phyloP scores from a whole-genome alignment of 495 filamentous ascomycete species.

The Neurospora tetraspora region DNA sequence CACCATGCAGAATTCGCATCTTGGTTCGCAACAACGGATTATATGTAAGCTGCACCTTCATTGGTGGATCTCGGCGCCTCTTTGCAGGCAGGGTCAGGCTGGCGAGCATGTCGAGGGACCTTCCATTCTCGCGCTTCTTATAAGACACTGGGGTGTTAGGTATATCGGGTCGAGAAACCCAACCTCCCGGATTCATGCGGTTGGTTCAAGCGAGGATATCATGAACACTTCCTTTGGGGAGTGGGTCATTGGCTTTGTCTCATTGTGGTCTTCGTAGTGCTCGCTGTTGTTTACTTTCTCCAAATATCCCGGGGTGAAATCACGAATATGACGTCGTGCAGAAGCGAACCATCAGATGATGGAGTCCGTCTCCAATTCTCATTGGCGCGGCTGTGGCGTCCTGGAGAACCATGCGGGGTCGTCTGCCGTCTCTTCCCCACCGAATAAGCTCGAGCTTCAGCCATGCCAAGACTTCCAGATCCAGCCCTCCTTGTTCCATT shows the following conservation, averaged over 20 bases:
- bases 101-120: not conserved
- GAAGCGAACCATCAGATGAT: not conserved
- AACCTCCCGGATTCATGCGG: not conserved
- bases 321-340: conserved; percentile 7
- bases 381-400: conserved; percentile 15
- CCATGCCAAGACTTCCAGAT: not conserved
- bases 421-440: not conserved
- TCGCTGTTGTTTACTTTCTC: not conserved
- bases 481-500: not conserved
- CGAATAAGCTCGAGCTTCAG: conserved; percentile 38
- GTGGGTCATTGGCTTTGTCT: no score
- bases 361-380: not conserved
- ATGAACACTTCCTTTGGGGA: not conserved
- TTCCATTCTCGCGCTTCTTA: no score
- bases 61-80: not conserved
- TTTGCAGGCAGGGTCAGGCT: not conserved
- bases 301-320: not conserved
- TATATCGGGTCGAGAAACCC: not conserved
- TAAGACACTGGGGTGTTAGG: not conserved
- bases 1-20: not conserved
- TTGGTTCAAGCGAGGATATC: not conserved
- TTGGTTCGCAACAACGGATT: not conserved
- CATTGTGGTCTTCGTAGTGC: no score
- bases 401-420: conserved; percentile 12
- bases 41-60: not conserved